Evolutionary conservation across 2,329 filamentous ascomycete genomes (phyloP).

Genomic region (Penicillium sp.): DNA sequence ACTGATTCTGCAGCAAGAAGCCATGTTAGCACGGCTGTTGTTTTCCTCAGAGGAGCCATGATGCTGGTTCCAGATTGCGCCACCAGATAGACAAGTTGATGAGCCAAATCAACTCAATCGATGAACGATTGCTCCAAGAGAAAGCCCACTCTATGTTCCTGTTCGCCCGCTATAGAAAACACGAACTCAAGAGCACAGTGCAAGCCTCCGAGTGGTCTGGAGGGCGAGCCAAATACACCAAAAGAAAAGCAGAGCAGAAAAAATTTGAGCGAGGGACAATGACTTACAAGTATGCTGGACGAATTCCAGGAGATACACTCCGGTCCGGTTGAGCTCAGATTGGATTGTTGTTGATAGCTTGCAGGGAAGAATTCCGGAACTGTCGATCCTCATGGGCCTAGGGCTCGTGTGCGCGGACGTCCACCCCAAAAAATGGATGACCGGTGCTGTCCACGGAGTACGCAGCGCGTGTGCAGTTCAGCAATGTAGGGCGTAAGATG

Average conservation of each 20-base stretch:
- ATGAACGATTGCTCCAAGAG: neutral
- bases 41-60: conserved; percentile 24
- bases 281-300: conserved; percentile 20
- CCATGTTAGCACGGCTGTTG: conserved; percentile 39
- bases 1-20: conserved; percentile 33
- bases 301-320: conserved; percentile 12
- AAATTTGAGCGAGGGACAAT: neutral
- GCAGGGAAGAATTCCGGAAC: conserved; percentile 15
- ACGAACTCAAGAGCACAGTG: conserved; percentile 9
- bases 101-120: neutral
- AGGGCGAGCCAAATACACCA: conserved; percentile 1
- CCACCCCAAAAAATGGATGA: neutral
- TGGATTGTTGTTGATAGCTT: conserved; percentile 20
- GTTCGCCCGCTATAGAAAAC: conserved; percentile 8
- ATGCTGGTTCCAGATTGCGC: neutral
- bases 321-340: conserved; percentile 2
- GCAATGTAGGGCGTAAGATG: conserved; percentile 23
- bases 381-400: conserved; percentile 20
- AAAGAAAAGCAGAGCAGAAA: neutral
- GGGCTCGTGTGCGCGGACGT: conserved; percentile 1
- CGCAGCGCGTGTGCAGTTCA: conserved; percentile 10
- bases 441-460: neutral
- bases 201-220: conserved; percentile 2
- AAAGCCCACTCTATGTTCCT: conserved; percentile 7
- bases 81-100: neutral